Evolutionary conservation across 2,329 filamentous ascomycete genomes (phyloP), one percentile per base, ranked within the genome.

Genomic region (Ceratocystis alfenasii): DNA sequence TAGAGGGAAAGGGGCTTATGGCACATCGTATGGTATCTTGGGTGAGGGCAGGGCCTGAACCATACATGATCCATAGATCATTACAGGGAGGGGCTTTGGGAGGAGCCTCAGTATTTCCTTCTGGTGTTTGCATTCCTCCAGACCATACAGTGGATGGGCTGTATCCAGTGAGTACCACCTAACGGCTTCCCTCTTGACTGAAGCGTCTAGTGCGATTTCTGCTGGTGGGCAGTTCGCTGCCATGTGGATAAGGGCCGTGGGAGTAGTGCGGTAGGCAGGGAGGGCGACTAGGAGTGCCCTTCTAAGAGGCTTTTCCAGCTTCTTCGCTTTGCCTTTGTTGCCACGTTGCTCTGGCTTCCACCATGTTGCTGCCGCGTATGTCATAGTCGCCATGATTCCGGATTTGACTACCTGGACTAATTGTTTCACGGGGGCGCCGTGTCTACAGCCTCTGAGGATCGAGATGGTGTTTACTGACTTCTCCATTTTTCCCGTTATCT

Each of bases 101-200:
- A 63, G 44, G 25, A 63, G 62, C 62, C 25, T 10, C 12, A 46
- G 44, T 5, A 63, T 63, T 12, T 28, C 41, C 28, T 25, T 63
- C 20, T 46, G 12, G 17, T 63, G 20, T 8, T 15, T 15, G n/a
- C n/a, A 22, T 1, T 50, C 17, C 12, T 48, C n/a, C 4, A 17
- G 20, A 2, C 15, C 45, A 2, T 48, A 8, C n/a, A 20, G 12
- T 1, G 44, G 62, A 45, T 63, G 45, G 7, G 12, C 41, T n/a
- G 6, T 12, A 20, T 50, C 45, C n/a, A 63, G 62, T 2, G 20
- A 50, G 12, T 63, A 15, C 20, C 20, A 64, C 25, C 44, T 15
- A 44, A 25, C 28, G 0, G 33, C 45, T n/a, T 63, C 62, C 25
- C 22, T 63, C 41, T 28, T 63, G 2, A 63, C 41, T 25, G 44